Base-by-base conservation (phyloP, 495 filamentous ascomycete species). In the Trypethelium eluteriae region DNA sequence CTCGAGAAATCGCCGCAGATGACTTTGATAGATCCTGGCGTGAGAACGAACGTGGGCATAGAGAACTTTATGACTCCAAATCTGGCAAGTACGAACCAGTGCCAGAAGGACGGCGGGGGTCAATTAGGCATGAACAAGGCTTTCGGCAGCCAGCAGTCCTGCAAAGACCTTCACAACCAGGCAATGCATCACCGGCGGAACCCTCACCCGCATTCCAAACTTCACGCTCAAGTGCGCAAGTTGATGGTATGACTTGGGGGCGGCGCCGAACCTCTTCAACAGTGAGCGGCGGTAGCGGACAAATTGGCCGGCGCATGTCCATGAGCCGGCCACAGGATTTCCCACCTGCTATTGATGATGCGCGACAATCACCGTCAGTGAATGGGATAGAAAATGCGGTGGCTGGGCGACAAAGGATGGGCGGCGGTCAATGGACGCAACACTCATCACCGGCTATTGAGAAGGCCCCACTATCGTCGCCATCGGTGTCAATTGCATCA, bases 51-150 rank as follows among this genome's bases (percentile, higher is more conserved):
- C 80, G 84, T 10, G 83, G 80, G 32, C 79, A 79, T 38, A 85
- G 85, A 67, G 92, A 97, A 74, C 82, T 99, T 0, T 99, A 85
- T 76, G 96, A 98, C 75, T 96, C 94, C 10, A 88, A 95, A 47
- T 96, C 91, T 57, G 94, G 95, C 34, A 88, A 91, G 50, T 95
- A 96, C 71, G 94, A 99, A 72, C 93, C 95, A 4, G 95, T 92
- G 6, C 79, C 83, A 50, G 90, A 95, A 66, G 81, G 79, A 35
- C 88, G 90, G 47, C 84, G 90, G 68, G 84, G 84, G 34, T 83
- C 86, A n/a, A 79, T 85, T 61, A 82, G 88, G 59, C 83, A 83
- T 61, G 90, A 94, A 59, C 79, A 79, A 62, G 83, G 82, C 62
- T 82, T 85, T 63, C 84, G 90, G 39, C 85, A 93, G 67, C 89